Conservation (phyloP, 73 alveolate genomes). For the Stentor coeruleus region DNA sequence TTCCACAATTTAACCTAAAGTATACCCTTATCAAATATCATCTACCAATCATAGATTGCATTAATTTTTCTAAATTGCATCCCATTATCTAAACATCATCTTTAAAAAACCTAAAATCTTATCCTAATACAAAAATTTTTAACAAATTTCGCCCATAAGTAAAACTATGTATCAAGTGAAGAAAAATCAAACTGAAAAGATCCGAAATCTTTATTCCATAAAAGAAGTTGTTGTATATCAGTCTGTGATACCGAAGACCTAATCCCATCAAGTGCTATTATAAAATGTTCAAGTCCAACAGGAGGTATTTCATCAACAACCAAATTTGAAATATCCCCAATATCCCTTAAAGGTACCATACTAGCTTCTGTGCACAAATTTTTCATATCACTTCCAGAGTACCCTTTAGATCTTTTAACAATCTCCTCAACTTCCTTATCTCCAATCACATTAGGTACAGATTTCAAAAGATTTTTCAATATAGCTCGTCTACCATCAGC, state of each 20-base stretch:
- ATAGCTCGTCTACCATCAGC: slow-evolving; percentile 79
- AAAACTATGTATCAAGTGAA: background rate
- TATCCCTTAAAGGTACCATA: slow-evolving; percentile 81
- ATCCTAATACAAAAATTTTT: too few species aligned
- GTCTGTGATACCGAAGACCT: slow-evolving; percentile 88
- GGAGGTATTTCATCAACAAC: slow-evolving; percentile 73
- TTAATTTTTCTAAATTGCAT: too few species aligned
- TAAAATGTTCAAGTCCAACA: slow-evolving; percentile 72
- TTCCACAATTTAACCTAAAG: too few species aligned
- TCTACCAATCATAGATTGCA: too few species aligned
- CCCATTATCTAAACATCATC: too few species aligned
- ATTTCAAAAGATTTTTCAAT: slow-evolving; percentile 62
- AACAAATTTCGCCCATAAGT: too few species aligned
- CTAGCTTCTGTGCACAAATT: slow-evolving; percentile 98
- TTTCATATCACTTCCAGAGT: slow-evolving; percentile 92
- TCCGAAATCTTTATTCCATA: slow-evolving; percentile 62
- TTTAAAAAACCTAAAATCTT: too few species aligned
- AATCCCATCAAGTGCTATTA: slow-evolving; percentile 73
- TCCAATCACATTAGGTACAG: slow-evolving; percentile 58
- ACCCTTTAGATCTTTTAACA: slow-evolving; percentile 35
- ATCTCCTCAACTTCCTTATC: slow-evolving; percentile 54
- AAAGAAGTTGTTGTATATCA: slow-evolving; percentile 42
- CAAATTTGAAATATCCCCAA: slow-evolving; percentile 57
- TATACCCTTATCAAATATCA: too few species aligned
- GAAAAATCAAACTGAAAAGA: background rate